A percentile compares a stretch with the other conserved stretches of the same genome.
These are phyloP conservation scores for Ustilago esculenta DNA, from an alignment of 1,284 basidiomycete genomes.

Conservation along the genomic window DNA sequence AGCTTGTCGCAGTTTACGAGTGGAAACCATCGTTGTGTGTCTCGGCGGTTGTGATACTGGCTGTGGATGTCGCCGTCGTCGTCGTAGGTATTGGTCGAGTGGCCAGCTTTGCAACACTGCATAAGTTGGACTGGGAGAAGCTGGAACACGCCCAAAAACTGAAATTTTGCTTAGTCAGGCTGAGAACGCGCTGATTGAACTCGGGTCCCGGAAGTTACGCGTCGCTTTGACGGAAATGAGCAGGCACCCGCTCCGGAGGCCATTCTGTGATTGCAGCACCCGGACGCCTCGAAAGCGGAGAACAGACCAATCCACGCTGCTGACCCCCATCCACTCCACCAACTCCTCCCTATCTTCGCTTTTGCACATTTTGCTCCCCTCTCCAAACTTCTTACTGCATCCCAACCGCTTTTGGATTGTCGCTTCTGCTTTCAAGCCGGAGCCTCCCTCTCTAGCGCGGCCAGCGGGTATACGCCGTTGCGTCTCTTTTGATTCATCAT, in stretches of 20 bases:
- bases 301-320: conserved; percentile 3
- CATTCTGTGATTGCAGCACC: conserved; percentile 8
- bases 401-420: too few relatives aligned
- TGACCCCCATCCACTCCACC: conserved; percentile 2
- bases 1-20: conserved; percentile 26
- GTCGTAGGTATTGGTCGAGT: too few relatives aligned
- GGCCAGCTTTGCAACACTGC: too few relatives aligned
- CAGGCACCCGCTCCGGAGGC: conserved; percentile 5
- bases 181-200: neutral
- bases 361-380: neutral
- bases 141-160: conserved; percentile 11
- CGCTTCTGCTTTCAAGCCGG: too few relatives aligned
- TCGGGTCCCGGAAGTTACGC: conserved; percentile 41
- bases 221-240: conserved; percentile 11
- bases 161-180: conserved; percentile 40
- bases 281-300: conserved; percentile 19
- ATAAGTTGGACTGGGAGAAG: neutral
- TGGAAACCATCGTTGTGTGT: conserved; percentile 26
- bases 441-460: too few relatives aligned
- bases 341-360: neutral
- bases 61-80: too few relatives aligned
- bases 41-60: neutral
- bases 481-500: neutral
- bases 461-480: too few relatives aligned
- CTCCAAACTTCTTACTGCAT: neutral